phyloP scores from a whole-genome alignment of 805 yeast species.

The Starmerella lactis-condensi region DNA sequence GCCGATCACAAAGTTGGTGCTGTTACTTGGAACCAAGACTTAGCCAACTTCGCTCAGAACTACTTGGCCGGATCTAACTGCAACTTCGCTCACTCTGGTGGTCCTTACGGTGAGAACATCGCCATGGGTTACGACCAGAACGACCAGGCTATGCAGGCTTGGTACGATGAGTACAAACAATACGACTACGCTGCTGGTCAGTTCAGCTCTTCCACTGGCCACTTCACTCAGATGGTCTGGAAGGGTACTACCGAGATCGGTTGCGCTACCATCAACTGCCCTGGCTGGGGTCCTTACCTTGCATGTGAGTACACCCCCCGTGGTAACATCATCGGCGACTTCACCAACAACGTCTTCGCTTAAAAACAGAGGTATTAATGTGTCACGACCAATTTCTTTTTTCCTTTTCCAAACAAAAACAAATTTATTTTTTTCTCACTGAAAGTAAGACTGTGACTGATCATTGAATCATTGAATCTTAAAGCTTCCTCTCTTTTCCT shows the following conservation, averaged over 20 bases:
- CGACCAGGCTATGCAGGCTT: constrained; percentile 43
- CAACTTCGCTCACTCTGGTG: constrained; percentile 43
- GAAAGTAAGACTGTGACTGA: not conserved
- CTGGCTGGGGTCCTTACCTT: constrained; percentile 32
- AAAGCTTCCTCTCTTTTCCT: too few species aligned
- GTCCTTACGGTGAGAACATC: constrained; percentile 57
- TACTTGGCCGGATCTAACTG: constrained; percentile 32
- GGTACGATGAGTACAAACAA: constrained; percentile 46
- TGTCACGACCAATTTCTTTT: not conserved
- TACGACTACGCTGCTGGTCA: constrained; percentile 36
- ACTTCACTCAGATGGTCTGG: constrained; percentile 71
- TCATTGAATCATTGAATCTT: too few species aligned
- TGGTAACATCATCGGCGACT: constrained; percentile 39
- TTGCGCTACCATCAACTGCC: constrained; percentile 36
- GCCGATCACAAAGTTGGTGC: constrained; percentile 33
- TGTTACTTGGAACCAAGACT: constrained; percentile 35
- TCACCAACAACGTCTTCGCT: constrained; percentile 18
- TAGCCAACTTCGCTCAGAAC: constrained; percentile 36
- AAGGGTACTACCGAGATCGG: constrained; percentile 40
- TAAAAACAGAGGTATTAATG: not conserved
- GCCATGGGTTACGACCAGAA: constrained; percentile 45
- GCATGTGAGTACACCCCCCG: constrained; percentile 57
- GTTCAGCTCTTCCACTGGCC: constrained; percentile 39
- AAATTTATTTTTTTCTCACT: not conserved
- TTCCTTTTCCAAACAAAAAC: not conserved